phyloP scores from a whole-genome alignment of 495 filamentous ascomycete species.

The Tuber umbilicatum region DNA sequence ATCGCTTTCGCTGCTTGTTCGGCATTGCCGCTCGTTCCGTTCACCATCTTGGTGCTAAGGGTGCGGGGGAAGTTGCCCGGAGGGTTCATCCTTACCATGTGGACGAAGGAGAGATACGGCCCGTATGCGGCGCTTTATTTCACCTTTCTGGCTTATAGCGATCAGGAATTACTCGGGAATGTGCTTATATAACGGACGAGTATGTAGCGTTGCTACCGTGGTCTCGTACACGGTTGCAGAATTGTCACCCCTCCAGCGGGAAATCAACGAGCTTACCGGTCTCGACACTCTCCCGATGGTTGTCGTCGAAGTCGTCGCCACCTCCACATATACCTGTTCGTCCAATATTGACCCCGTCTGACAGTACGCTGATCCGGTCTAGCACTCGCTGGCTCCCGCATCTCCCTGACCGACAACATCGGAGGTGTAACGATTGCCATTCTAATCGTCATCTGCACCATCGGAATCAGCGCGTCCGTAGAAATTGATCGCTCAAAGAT shows the following conservation, averaged over 20 bases:
- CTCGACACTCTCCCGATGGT: slow-evolving; percentile 64
- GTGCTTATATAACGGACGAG: slow-evolving; percentile 1
- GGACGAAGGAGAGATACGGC: slow-evolving; percentile 68
- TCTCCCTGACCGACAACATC: slow-evolving; percentile 70
- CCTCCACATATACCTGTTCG: slow-evolving; percentile 71
- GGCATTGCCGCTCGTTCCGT: slow-evolving; percentile 59
- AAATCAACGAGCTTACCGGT: slow-evolving; percentile 61
- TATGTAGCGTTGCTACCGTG: slow-evolving; percentile 56
- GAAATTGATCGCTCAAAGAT: slow-evolving; percentile 63
- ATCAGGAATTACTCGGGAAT: background rate
- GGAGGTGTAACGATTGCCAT: slow-evolving; percentile 66
- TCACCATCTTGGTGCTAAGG: slow-evolving; percentile 63
- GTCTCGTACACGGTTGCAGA: slow-evolving; percentile 79
- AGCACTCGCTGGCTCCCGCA: slow-evolving; percentile 69
- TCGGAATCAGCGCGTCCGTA: slow-evolving; percentile 63
- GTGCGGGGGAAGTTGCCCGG: slow-evolving; percentile 67
- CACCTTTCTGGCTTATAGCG: slow-evolving; percentile 56
- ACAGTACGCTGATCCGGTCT: slow-evolving; percentile 10
- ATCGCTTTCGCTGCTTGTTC: slow-evolving; percentile 64
- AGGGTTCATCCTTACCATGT: slow-evolving; percentile 73
- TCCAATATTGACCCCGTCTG: background rate
- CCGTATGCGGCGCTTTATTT: slow-evolving; percentile 58
- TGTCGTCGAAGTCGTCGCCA: slow-evolving; percentile 64
- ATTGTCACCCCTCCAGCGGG: slow-evolving; percentile 65
- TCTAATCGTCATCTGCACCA: slow-evolving; percentile 62